Conservation (phyloP, 2,329 filamentous ascomycete genomes). For the Waltergamsia citrina region DNA sequence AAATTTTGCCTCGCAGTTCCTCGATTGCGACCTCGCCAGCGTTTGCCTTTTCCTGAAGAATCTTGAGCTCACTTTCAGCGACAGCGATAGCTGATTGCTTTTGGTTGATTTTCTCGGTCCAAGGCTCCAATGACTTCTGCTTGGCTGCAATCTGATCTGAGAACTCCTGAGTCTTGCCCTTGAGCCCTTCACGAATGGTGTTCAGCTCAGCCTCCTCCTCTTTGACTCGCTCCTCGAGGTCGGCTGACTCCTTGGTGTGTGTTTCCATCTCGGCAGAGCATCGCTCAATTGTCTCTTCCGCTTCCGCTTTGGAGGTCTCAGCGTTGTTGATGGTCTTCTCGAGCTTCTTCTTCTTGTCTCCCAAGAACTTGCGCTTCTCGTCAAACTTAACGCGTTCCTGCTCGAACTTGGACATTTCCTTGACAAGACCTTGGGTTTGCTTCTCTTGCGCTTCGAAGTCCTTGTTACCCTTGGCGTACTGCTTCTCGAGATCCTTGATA, state of each 20-base stretch:
- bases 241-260: constrained; percentile 62
- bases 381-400: constrained; percentile 97
- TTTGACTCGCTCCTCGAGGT: constrained; percentile 68
- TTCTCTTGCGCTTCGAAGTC: constrained; percentile 79
- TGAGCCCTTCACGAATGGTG: constrained; percentile 75
- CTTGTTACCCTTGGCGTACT: constrained; percentile 73
- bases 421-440: constrained; percentile 65
- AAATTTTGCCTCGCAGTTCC: constrained; percentile 74
- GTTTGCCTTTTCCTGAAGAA: constrained; percentile 81
- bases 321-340: constrained; percentile 78
- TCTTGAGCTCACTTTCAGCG: constrained; percentile 87
- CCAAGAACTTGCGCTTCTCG: constrained; percentile 92
- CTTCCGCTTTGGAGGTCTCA: constrained; percentile 64
- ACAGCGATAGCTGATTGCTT: constrained; percentile 92
- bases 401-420: constrained; percentile 87
- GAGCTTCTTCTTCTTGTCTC: constrained; percentile 86
- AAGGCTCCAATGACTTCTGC: constrained; percentile 90
- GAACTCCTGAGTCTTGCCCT: constrained; percentile 91
- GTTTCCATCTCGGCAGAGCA: constrained; percentile 71
- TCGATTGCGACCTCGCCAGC: constrained; percentile 76
- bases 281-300: constrained; percentile 68
- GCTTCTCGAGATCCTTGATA: constrained; percentile 82
- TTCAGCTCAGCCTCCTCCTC: constrained; percentile 74
- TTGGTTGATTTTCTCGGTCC: constrained; percentile 94
- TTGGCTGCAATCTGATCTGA: constrained; percentile 88